Percentiles rank a stretch among this genome's conserved stretches.
These are phyloP conservation scores for Globisporangium radiosum DNA, from an alignment of 352 stramenopile species.

Conservation along the genomic window DNA sequence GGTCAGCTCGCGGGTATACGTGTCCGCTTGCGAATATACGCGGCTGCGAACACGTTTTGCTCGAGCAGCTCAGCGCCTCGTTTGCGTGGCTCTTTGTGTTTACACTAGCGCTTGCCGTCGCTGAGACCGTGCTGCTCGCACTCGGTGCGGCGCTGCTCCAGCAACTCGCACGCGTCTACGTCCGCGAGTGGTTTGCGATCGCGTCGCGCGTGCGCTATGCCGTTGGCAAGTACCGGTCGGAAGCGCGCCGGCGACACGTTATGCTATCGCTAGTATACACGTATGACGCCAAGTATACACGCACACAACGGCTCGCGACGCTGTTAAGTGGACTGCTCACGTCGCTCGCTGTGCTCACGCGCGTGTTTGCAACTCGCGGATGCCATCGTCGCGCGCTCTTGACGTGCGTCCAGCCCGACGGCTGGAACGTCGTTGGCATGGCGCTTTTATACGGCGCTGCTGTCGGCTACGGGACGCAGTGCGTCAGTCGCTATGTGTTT, in stretches of 20 bases:
- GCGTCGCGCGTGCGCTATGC: conserved; percentile 51
- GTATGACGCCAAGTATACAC: conserved; percentile 61
- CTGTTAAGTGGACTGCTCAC: conserved; percentile 38
- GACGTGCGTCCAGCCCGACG: conserved; percentile 49
- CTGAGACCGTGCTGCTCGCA: conserved; percentile 22
- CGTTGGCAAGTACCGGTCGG: conserved; percentile 37
- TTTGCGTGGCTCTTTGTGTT: conserved; percentile 45
- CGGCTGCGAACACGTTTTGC: conserved; percentile 28
- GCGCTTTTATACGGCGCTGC: conserved; percentile 51
- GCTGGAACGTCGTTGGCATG: conserved; percentile 36
- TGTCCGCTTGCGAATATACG: conserved; percentile 31
- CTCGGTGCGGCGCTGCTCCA: conserved; percentile 21
- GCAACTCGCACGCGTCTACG: conserved; percentile 24
- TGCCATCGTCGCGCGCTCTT: conserved; percentile 55
- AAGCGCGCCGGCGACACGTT: conserved; percentile 37
- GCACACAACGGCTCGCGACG: conserved; percentile 41
- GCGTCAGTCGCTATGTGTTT: conserved; percentile 29
- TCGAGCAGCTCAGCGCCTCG: conserved; percentile 24
- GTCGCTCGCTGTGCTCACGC: conserved; percentile 37
- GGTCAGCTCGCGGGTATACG: conserved; percentile 24
- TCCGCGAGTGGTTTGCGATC: conserved; percentile 38
- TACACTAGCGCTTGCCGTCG: conserved; percentile 24
- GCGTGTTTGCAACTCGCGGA: conserved; percentile 45
- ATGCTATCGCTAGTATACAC: conserved; percentile 35
- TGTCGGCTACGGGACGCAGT: conserved; percentile 35